These are phyloP conservation scores for Gloeostereum incarnatum DNA, from an alignment of 768 basidiomycete species.

Conservation along the genomic window DNA sequence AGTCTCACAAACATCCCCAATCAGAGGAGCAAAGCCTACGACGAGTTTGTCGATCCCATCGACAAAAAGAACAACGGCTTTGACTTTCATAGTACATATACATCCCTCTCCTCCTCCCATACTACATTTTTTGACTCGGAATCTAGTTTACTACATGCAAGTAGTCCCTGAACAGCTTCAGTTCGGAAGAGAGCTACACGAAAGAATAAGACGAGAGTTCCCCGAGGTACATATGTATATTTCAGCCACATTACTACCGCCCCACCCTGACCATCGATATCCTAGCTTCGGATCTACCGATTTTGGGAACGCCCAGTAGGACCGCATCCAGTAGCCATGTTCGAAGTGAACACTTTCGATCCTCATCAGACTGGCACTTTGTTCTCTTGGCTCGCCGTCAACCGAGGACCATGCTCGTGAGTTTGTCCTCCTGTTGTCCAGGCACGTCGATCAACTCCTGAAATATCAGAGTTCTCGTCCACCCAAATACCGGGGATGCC, in stretches of 20 bases:
- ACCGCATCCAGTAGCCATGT: constrained; percentile 66
- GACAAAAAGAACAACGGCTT: constrained; percentile 47
- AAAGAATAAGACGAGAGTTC: constrained; percentile 52
- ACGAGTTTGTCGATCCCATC: constrained; percentile 47
- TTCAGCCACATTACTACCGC: too few relatives aligned
- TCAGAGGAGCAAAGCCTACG: constrained; percentile 40
- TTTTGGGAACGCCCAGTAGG: constrained; percentile 60
- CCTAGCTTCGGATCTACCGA: constrained; percentile 48
- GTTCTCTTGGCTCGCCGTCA: constrained; percentile 58
- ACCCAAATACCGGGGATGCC: constrained; percentile 56
- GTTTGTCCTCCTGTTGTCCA: constrained; percentile 15
- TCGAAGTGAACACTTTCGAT: constrained; percentile 57
- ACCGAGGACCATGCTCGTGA: constrained; percentile 66
- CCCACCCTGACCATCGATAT: constrained; percentile 2
- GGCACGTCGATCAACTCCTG: neutral
- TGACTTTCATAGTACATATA: constrained; percentile 61
- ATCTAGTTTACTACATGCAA: constrained; percentile 55
- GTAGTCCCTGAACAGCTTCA: constrained; percentile 28
- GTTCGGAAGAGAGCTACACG: constrained; percentile 48
- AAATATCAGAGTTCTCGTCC: constrained; percentile 47
- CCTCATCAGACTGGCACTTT: constrained; percentile 64
- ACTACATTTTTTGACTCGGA: neutral
- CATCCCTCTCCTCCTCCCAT: neutral
- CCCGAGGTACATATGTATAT: constrained; percentile 41
- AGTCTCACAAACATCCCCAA: constrained; percentile 40